Percentiles rank a stretch among this genome's conserved stretches.
phyloP scores from a whole-genome alignment of 2,329 filamentous ascomycete species.

The Aspergillaceae sp. region DNA sequence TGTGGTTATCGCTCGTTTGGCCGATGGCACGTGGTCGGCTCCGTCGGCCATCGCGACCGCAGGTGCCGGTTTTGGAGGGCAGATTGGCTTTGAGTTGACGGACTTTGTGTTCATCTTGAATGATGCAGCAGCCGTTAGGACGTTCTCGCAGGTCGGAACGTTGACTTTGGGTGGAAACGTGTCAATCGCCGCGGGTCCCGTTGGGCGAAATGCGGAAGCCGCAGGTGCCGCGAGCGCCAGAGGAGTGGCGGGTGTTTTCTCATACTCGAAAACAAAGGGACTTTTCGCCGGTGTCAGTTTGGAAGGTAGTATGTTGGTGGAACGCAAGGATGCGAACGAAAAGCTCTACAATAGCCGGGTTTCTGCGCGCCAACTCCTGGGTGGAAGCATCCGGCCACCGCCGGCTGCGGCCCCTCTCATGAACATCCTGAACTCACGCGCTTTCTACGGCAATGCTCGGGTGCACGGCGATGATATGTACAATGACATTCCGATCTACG shows the following conservation, averaged over 20 bases:
- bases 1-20: constrained; percentile 41
- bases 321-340: constrained; percentile 92
- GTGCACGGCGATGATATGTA: constrained; percentile 62
- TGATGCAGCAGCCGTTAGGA: constrained; percentile 77
- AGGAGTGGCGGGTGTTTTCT: constrained; percentile 85
- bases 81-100: constrained; percentile 45
- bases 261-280: constrained; percentile 96
- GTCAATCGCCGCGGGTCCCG: constrained; percentile 84
- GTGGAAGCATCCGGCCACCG: constrained; percentile 67
- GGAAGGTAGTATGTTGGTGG: constrained; percentile 86
- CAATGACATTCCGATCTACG: constrained; percentile 88
- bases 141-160: constrained; percentile 85
- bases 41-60: constrained; percentile 43
- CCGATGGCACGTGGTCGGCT: constrained; percentile 43
- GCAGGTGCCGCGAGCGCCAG: constrained; percentile 86
- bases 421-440: constrained; percentile 71
- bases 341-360: constrained; percentile 82
- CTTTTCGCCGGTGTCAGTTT: constrained; percentile 91
- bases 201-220: constrained; percentile 91
- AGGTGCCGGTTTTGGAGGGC: constrained; percentile 43
- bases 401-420: constrained; percentile 77
- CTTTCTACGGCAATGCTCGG: constrained; percentile 61
- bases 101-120: constrained; percentile 97
- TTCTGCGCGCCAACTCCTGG: constrained; percentile 73
- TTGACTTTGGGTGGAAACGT: constrained; percentile 94